A percentile compares a stretch with the other conserved stretches of the same genome.
These are phyloP conservation scores for Cutaneotrichosporon cavernicola DNA, from an alignment of 1,284 basidiomycete genomes.

Conservation along the genomic window DNA sequence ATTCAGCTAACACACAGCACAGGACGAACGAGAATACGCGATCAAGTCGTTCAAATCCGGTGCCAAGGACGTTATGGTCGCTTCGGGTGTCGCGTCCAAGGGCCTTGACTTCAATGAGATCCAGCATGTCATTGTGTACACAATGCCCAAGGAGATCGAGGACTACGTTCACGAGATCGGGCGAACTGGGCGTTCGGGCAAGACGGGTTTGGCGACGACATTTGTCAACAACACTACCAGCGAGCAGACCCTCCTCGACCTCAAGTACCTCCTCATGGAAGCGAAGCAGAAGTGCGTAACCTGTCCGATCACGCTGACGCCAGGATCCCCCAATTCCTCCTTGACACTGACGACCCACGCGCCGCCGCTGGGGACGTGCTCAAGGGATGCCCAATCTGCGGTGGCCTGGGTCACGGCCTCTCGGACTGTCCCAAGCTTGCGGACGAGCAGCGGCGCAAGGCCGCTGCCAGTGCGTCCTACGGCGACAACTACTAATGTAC, in stretches of 20 bases:
- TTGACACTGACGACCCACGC: constrained; percentile 87
- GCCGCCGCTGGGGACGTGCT: constrained; percentile 70
- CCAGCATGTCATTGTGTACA: constrained; percentile 64
- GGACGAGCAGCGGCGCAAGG: constrained; percentile 76
- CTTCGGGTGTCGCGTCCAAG: constrained; percentile 94
- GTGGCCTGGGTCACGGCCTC: constrained; percentile 91
- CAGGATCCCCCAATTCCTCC: constrained; percentile 93
- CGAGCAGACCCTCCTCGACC: constrained; percentile 91
- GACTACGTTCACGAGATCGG: constrained; percentile 95
- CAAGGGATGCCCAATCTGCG: constrained; percentile 92
- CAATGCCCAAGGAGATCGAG: constrained; percentile 99
- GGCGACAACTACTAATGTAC: constrained; percentile 61
- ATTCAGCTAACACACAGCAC: constrained; percentile 60
- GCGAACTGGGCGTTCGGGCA: constrained; percentile 93
- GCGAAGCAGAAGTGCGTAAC: constrained; percentile 86
- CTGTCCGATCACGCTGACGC: constrained; percentile 2
- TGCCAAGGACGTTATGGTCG: constrained; percentile 98
- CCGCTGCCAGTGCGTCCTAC: constrained; percentile 49
- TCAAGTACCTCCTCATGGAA: constrained; percentile 96
- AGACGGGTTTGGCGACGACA: constrained; percentile 99
- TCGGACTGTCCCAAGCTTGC: constrained; percentile 95
- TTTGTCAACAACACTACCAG: constrained; percentile 97
- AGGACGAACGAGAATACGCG: constrained; percentile 98
- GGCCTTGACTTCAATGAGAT: constrained; percentile 98
- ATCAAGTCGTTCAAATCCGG: constrained; percentile 96